Base-by-base conservation (phyloP, 2,329 filamentous ascomycete genomes). In the Fusarium globosum region DNA sequence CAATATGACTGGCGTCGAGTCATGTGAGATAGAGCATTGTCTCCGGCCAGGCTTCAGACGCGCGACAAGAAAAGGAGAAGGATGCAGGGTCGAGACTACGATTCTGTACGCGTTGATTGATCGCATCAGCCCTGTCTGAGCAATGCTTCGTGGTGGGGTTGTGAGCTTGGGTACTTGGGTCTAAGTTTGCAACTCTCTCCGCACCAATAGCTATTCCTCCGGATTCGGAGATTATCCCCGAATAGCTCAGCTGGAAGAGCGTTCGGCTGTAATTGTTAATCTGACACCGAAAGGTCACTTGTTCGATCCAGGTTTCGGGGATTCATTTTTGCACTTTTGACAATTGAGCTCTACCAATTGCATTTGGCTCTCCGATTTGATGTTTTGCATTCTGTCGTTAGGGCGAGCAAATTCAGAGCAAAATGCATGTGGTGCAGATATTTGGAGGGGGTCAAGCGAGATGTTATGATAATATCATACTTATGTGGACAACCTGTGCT, bases 101-200 rank as follows among this genome's bases (percentile, higher is more conserved):
- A 48, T 72, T 23, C 49, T 72, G 12, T 69, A 67, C 30, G 55
- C 53, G 15, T 53, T 69, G n/a, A 49, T 72, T 33, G 69, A 69
- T 43, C 55, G 55, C 28, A 66, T 72, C 35, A 55, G 9, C 11
- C 51, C 51, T n/a, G 36, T 42, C 20, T 41, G 8, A 41, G 18
- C 7, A 16, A 10, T 10, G 20, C 28, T 10, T 28, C 8, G 10
- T 10, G 28, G 28, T 28, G 28, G 28, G 28, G 28, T 28, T 28
- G 8, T 28, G 28, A 28, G 2, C 28, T 28, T 8, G 8, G 9
- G 23, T 55, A 55, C 51, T 42, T 55, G 3, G 2, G 3, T 2
- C 2, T 2, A 3, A 30, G 0, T 30, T 28, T n/a, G 26, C 0
- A 3, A 14, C 6, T 42, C 14, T 55, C 15, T 0, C 36, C 11